These are phyloP conservation scores for Chlorella sp. DNA, from an alignment of 139 green algal genomes.

Conservation along the genomic window DNA sequence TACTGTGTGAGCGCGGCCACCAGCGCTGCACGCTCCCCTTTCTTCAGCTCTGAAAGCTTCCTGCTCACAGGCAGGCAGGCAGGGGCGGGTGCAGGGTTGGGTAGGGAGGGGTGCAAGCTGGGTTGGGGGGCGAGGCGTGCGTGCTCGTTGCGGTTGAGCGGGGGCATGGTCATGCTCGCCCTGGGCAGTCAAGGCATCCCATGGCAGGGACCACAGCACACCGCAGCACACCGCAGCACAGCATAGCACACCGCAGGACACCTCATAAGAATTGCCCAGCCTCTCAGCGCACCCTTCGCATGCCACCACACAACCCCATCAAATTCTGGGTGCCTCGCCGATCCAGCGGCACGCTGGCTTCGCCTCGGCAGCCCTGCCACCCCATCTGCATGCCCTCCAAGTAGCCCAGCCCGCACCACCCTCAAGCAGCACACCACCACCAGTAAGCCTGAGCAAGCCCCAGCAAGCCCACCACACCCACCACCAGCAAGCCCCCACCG, in stretches of 20 bases:
- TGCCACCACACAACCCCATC: too few relatives aligned
- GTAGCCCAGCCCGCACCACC: too few relatives aligned
- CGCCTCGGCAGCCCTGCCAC: too few relatives aligned
- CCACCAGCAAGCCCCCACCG: neutral
- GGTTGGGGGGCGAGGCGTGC: neutral
- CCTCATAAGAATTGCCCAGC: neutral
- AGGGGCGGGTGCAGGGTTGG: neutral
- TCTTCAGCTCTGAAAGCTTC: constrained; percentile 55
- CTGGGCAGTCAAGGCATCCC: too few relatives aligned
- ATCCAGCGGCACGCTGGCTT: too few relatives aligned
- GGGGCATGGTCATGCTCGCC: too few relatives aligned
- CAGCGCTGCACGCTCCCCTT: constrained; percentile 62
- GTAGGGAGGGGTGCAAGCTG: neutral
- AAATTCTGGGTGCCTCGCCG: too few relatives aligned
- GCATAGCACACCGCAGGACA: neutral
- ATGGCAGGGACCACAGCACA: too few relatives aligned
- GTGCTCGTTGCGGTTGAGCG: neutral
- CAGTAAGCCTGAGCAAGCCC: too few relatives aligned
- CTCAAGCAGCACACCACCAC: too few relatives aligned
- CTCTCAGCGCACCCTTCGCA: neutral
- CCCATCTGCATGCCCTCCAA: too few relatives aligned
- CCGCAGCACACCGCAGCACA: too few relatives aligned
- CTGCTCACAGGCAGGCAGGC: neutral
- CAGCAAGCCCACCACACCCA: neutral
- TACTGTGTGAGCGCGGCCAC: constrained; percentile 70